phyloP scores from a whole-genome alignment of 495 filamentous ascomycete genomes.

The Penicillium cinerascens region DNA sequence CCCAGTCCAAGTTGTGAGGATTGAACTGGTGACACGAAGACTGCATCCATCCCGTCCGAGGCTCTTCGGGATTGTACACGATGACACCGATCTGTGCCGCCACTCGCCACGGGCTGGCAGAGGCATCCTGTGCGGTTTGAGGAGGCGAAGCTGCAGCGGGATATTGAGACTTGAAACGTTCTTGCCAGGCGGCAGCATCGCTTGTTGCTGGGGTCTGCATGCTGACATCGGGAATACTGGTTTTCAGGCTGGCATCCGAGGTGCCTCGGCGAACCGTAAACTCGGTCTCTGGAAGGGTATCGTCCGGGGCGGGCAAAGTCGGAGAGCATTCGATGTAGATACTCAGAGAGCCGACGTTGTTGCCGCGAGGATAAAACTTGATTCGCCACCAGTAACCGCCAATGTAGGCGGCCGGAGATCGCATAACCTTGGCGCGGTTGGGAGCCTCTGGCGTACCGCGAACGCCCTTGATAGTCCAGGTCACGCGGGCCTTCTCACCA shows the following conservation, averaged over 20 bases:
- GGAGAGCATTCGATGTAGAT: slow-evolving; percentile 61
- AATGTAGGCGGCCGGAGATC: slow-evolving; percentile 54
- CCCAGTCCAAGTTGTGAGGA: slow-evolving; percentile 58
- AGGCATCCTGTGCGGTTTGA: background rate
- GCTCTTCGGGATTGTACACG: slow-evolving; percentile 64
- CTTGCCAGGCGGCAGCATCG: slow-evolving; percentile 29
- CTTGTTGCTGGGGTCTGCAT: slow-evolving; percentile 27
- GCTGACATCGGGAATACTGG: slow-evolving; percentile 27
- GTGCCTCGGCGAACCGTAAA: slow-evolving; percentile 36
- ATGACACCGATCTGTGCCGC: slow-evolving; percentile 62
- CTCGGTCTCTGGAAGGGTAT: slow-evolving; percentile 36
- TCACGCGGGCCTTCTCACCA: slow-evolving; percentile 50
- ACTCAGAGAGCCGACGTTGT: slow-evolving; percentile 59
- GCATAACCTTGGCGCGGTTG: slow-evolving; percentile 57
- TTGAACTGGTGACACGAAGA: slow-evolving; percentile 59
- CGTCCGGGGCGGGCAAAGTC: slow-evolving; percentile 39
- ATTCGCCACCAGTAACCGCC: slow-evolving; percentile 67
- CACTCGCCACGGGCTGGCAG: slow-evolving; percentile 43
- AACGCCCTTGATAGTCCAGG: slow-evolving; percentile 58
- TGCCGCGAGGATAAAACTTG: slow-evolving; percentile 66
- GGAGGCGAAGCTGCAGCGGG: slow-evolving; percentile 12
- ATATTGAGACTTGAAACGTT: slow-evolving; percentile 34
- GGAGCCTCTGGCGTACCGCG: slow-evolving; percentile 60
- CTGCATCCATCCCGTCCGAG: slow-evolving; percentile 55
- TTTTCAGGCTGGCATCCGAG: slow-evolving; percentile 28